These are phyloP conservation scores for Aquanectria penicillioides DNA, from an alignment of 2,329 filamentous ascomycete species.

Conservation along the genomic window DNA sequence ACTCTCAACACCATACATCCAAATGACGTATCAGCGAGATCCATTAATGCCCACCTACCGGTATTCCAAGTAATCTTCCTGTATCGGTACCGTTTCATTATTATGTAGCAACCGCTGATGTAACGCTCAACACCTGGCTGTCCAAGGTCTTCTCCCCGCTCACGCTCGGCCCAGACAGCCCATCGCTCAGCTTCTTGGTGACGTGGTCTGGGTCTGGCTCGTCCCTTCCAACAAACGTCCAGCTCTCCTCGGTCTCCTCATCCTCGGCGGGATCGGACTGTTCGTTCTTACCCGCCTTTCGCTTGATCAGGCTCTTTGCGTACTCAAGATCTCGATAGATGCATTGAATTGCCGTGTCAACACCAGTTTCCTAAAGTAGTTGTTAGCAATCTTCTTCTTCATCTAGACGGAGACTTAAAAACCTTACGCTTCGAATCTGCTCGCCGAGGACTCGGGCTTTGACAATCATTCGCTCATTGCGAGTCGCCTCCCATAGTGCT, in stretches of 20 bases:
- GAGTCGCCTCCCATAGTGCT: conserved; percentile 90
- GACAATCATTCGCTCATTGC: conserved; percentile 89
- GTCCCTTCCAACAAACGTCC: conserved; percentile 83
- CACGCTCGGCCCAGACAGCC: conserved; percentile 37
- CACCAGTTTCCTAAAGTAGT: conserved; percentile 78
- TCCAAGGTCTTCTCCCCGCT: conserved; percentile 36
- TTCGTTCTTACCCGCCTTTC: conserved; percentile 63
- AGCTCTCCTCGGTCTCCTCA: conserved; percentile 78
- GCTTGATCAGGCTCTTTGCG: conserved; percentile 83
- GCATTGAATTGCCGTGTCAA: conserved; percentile 88
- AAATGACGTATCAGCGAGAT: conserved; percentile 7
- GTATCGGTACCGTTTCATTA: background rate
- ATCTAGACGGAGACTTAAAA: background rate
- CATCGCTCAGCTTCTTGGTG: conserved; percentile 53
- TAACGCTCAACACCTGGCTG: conserved; percentile 32
- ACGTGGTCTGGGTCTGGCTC: conserved; percentile 57
- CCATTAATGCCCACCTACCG: conserved; percentile 2
- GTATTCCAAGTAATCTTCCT: background rate
- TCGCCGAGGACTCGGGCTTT: conserved; percentile 86
- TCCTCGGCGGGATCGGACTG: conserved; percentile 56
- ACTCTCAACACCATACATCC: conserved; percentile 12
- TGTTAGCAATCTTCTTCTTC: no score
- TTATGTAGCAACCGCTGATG: conserved; percentile 21
- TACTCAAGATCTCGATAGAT: conserved; percentile 97
- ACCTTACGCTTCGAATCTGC: conserved; percentile 84